Evolutionary conservation across 1,284 basidiomycete genomes (phyloP), one percentile per base, ranked within the genome.

Genomic region (Austroboletus niveus): DNA sequence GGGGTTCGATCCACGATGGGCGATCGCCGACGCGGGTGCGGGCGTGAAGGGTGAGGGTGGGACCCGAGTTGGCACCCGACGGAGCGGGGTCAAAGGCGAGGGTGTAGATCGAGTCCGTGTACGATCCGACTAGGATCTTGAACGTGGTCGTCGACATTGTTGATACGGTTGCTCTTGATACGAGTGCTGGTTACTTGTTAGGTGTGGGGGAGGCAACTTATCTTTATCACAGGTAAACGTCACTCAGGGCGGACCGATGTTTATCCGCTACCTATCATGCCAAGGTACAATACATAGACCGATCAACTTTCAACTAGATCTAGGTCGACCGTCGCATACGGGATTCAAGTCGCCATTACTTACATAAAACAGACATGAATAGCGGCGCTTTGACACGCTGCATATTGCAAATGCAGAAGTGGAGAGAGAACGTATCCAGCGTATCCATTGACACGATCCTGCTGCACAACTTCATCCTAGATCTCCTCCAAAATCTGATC

Each of bases 1-100:
- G 78, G 1, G 71, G 69, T 5, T 80, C 75, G 54, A 89, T 74
- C 87, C 87, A 89, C 2, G 84, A 87, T 1, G 87, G 85, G 61
- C 81, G 79, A 55, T 76, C 68, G 36, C 87, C 87, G 44, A 84
- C 79, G 14, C 69, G 65, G 42, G 80, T 58, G 14, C 75, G 62
- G 4, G 80, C 77, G 27, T 71, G 59, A 29, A 78, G 61, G 17
- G 67, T 66, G 46, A 89, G 69, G 22, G 71, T 74, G 5, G 70
- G 59, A 8, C 40, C 31, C 14, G 39, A 24, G 15, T 15, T 35
- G 34, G 34, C 5, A 8, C 14, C 31, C 5, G 53, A 60, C 6
- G 60, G 56, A 3, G 58, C 53, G 6, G 74, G 65, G 55, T 79
- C 72, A 48, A 82, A 81, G 14, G 60, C 55, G 42, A 81, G 69